phyloP scores from a whole-genome alignment of 1,284 basidiomycete genomes.

The Pascua sp. region DNA sequence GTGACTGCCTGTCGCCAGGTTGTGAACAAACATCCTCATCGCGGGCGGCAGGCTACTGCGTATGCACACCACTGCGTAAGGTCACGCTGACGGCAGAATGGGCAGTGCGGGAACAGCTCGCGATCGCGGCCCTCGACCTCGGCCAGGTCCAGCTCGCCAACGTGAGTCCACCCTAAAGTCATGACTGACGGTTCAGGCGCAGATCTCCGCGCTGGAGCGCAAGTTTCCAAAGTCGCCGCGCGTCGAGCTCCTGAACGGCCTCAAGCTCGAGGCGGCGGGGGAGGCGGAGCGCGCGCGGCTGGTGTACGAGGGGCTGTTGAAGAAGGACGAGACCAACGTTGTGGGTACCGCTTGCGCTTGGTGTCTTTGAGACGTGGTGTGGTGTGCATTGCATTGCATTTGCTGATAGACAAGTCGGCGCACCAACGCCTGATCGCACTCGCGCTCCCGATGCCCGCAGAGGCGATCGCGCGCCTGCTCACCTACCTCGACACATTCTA shows the following conservation, averaged over 20 bases:
- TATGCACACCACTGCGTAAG: neutral
- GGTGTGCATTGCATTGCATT: neutral
- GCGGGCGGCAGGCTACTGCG: no score
- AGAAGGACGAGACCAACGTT: slow-evolving; percentile 67
- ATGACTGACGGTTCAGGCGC: no score
- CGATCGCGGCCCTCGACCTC: slow-evolving; percentile 78
- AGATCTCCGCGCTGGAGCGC: slow-evolving; percentile 63
- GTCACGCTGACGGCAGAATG: slow-evolving; percentile 59
- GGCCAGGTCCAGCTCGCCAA: slow-evolving; percentile 75
- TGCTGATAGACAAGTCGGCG: slow-evolving; percentile 56
- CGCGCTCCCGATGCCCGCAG: slow-evolving; percentile 47
- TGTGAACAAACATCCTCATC: no score
- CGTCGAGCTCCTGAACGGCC: slow-evolving; percentile 76
- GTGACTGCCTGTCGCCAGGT: no score
- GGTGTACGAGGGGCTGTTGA: slow-evolving; percentile 63
- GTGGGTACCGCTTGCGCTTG: slow-evolving; percentile 55
- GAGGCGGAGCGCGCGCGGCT: slow-evolving; percentile 44
- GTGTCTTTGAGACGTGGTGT: no score
- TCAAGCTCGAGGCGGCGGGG: slow-evolving; percentile 73
- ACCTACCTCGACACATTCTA: slow-evolving; percentile 89
- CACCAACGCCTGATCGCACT: slow-evolving; percentile 83
- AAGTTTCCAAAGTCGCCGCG: slow-evolving; percentile 81
- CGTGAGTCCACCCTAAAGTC: no score
- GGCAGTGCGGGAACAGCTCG: slow-evolving; percentile 83
- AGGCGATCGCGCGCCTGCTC: slow-evolving; percentile 70